Percentiles rank a stretch among this genome's conserved stretches.
These are phyloP conservation scores for Jaltomata sinuosa DNA, from an alignment of 257 asterid genomes.

Conservation along the genomic window DNA sequence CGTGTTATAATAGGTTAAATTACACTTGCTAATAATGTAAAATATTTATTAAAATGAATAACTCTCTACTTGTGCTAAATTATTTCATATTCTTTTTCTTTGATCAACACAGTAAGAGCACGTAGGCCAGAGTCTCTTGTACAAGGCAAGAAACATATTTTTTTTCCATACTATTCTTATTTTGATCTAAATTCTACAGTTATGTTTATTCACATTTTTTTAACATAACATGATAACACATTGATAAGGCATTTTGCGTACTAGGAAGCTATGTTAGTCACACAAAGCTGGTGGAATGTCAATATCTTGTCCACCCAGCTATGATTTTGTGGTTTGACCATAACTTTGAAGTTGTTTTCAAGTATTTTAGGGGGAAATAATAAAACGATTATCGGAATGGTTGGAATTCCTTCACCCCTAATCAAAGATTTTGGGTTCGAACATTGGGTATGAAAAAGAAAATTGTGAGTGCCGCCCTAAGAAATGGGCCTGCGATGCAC, in stretches of 20 bases:
- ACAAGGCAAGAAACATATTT: not conserved
- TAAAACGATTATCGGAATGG: not conserved
- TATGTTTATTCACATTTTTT: not conserved
- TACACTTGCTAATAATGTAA: too few relatives aligned
- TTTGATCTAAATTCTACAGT: not conserved
- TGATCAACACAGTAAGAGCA: too few relatives aligned
- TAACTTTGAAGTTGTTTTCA: not conserved
- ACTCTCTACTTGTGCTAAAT: too few relatives aligned
- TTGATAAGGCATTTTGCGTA: not conserved
- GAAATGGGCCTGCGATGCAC: too few relatives aligned
- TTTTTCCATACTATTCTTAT: not conserved
- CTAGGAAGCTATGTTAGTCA: not conserved
- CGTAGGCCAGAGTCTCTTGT: not conserved
- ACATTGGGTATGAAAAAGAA: not conserved
- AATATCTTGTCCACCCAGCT: not conserved
- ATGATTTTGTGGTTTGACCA: not conserved
- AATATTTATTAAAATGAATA: too few relatives aligned
- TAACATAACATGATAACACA: not conserved
- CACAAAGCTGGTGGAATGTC: not conserved
- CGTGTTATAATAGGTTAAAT: too few relatives aligned
- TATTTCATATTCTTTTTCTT: too few relatives aligned
- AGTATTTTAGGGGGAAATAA: not conserved
- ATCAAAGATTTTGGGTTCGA: not conserved
- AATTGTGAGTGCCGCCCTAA: fast-evolving
- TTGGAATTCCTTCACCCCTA: not conserved